phyloP scores from a whole-genome alignment of 176 grass and related monocot genomes.

The Secale cereale region DNA sequence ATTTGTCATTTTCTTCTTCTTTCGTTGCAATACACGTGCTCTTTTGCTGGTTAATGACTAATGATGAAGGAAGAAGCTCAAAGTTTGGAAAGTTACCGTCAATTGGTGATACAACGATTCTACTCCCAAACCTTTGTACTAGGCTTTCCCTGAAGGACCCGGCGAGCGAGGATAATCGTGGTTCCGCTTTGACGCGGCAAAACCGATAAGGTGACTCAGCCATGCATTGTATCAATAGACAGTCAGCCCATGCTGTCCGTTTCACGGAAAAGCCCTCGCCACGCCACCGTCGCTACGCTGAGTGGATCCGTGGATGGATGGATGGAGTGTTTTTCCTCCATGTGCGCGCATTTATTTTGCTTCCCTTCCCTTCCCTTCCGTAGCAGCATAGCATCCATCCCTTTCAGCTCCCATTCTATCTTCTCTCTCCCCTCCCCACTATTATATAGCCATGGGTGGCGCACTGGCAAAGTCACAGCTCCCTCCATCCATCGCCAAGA shows the following conservation, averaged over 20 bases:
- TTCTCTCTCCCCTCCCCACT: conserved; percentile 3
- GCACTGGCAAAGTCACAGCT: too few species aligned
- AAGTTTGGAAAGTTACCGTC: too few species aligned
- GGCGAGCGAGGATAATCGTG: not conserved
- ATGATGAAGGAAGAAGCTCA: too few species aligned
- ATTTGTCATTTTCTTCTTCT: too few species aligned
- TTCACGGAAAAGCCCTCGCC: conserved; percentile 16
- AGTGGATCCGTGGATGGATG: not conserved
- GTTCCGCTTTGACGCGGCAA: not conserved
- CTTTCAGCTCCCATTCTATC: not conserved
- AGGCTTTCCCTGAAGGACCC: not conserved
- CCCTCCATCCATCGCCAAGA: not conserved
- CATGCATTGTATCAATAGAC: not conserved
- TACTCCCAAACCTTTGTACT: too few species aligned
- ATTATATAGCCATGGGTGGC: conserved; percentile 56
- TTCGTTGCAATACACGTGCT: too few species aligned
- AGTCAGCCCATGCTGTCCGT: not conserved
- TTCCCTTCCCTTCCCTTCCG: not conserved
- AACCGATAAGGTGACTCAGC: conserved; percentile 39
- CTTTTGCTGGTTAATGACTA: too few species aligned
- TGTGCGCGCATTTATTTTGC: conserved; percentile 15
- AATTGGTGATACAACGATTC: too few species aligned
- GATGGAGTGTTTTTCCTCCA: not conserved
- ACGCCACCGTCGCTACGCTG: not conserved
- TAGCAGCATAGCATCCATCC: conserved; percentile 8